Percentiles rank a stretch among this genome's conserved stretches.
Conservation (phyloP, 306 rosid genomes). For the Citrullus amarus region DNA sequence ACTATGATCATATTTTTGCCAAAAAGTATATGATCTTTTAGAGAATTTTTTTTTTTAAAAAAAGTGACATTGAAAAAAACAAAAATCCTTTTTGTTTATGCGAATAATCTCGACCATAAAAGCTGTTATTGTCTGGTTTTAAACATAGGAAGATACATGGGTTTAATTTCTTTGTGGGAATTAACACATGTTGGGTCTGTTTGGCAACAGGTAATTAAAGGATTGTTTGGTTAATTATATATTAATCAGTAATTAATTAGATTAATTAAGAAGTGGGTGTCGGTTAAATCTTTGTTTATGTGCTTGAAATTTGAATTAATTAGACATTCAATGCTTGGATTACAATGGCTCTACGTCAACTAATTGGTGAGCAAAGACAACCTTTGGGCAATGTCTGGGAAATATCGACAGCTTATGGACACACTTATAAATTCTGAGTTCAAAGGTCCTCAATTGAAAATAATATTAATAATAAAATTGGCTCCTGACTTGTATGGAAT, state of each 20-base stretch:
- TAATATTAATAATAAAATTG: not conserved
- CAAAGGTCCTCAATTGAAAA: not conserved
- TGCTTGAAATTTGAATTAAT: not conserved
- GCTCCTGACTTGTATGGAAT: not conserved
- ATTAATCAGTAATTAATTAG: not conserved
- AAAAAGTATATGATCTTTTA: not conserved
- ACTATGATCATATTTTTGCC: not conserved
- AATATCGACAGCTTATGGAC: slow-evolving; percentile 7
- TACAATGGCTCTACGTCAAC: slow-evolving; percentile 9
- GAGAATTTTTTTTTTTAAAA: not conserved
- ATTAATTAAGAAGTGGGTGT: not conserved
- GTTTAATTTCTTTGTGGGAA: not conserved
- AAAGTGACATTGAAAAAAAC: not conserved
- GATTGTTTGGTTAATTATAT: not conserved
- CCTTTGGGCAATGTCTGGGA: not conserved
- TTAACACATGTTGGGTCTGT: slow-evolving; percentile 1
- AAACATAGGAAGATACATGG: not conserved
- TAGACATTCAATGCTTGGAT: slow-evolving; percentile 1
- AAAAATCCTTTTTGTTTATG: not conserved
- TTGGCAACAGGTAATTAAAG: not conserved
- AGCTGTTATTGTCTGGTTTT: not conserved
- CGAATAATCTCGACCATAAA: slow-evolving; percentile 1
- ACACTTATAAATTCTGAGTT: not conserved
- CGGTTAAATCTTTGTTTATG: not conserved
- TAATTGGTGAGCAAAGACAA: not conserved